Conservation (phyloP, 805 yeast species). For the Saturnispora galanensis region DNA sequence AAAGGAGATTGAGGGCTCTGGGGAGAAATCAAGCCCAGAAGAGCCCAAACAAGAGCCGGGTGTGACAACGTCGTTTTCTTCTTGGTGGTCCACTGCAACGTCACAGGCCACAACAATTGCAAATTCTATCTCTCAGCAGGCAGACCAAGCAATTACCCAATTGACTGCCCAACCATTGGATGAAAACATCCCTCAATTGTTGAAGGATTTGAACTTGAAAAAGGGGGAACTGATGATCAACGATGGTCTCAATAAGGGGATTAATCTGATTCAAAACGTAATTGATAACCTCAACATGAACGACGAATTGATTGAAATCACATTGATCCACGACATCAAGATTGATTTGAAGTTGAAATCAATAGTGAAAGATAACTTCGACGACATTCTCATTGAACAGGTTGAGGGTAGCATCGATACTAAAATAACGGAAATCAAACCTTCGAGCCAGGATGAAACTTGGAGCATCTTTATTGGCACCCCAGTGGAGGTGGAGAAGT, state of each 20-base stretch:
- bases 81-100: constrained; percentile 71
- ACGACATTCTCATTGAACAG: constrained; percentile 51
- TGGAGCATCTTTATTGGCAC: constrained; percentile 56
- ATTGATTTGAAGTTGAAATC: constrained; percentile 32
- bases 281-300: constrained; percentile 26
- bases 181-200: constrained; percentile 28
- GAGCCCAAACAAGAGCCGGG: constrained; percentile 6
- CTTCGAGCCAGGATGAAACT: constrained; percentile 14
- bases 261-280: constrained; percentile 26
- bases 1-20: too few species aligned
- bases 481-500: constrained; percentile 73
- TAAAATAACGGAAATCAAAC: constrained; percentile 43
- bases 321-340: constrained; percentile 57
- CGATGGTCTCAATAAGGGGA: constrained; percentile 22
- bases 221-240: constrained; percentile 28
- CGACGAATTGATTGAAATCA: constrained; percentile 50
- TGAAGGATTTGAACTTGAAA: constrained; percentile 28
- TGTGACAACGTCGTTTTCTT: constrained; percentile 42
- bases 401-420: constrained; percentile 71
- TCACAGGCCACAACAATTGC: constrained; percentile 50
- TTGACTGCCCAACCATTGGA: constrained; percentile 33
- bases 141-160: constrained; percentile 44
- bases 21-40: background rate
- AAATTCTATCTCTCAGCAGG: constrained; percentile 37
- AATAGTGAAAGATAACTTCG: constrained; percentile 46